A percentile compares a stretch with the other conserved stretches of the same genome.
Evolutionary conservation across 2,329 filamentous ascomycete genomes (phyloP).

Genomic region (Cryphonectria nitschkei): DNA sequence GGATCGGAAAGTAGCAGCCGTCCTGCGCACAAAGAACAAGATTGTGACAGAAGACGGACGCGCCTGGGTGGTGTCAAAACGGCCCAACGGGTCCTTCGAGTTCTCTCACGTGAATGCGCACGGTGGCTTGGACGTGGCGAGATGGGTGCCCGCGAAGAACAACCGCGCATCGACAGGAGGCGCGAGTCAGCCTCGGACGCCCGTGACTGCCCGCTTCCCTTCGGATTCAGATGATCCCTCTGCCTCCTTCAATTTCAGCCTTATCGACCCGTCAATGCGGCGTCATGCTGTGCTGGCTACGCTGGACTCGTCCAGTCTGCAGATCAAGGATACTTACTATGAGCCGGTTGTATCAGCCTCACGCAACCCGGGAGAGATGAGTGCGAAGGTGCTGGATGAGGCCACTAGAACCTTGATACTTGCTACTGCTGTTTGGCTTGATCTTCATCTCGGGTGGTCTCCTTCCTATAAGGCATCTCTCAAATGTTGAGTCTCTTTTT

Average conservation of each 20-base stretch:
- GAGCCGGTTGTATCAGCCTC: constrained; percentile 8
- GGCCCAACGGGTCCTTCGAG: constrained; percentile 16
- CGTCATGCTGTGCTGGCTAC: constrained; percentile 23
- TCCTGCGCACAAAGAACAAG: constrained; percentile 16
- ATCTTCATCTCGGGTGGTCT: constrained; percentile 23
- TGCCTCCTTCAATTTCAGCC: constrained; percentile 21
- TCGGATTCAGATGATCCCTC: neutral
- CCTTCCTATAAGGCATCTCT: constrained; percentile 9
- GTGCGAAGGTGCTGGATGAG: constrained; percentile 7
- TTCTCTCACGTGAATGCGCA: constrained; percentile 11
- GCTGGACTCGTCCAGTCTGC: constrained; percentile 9
- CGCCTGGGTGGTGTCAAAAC: constrained; percentile 10
- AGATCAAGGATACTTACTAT: constrained; percentile 22
- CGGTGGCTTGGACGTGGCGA: neutral
- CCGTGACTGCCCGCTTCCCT: neutral
- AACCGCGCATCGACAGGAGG: neutral
- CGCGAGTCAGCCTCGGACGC: neutral
- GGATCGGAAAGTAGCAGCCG: constrained; percentile 8
- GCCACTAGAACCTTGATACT: constrained; percentile 16
- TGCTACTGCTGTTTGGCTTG: constrained; percentile 21
- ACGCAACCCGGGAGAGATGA: neutral
- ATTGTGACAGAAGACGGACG: constrained; percentile 19
- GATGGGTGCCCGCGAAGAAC: constrained; percentile 18
- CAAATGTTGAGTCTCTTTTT: neutral
- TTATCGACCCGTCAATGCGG: constrained; percentile 15